These are phyloP conservation scores for Ophiosphaerella herpotricha DNA, from an alignment of 2,329 filamentous ascomycete genomes.

Conservation along the genomic window DNA sequence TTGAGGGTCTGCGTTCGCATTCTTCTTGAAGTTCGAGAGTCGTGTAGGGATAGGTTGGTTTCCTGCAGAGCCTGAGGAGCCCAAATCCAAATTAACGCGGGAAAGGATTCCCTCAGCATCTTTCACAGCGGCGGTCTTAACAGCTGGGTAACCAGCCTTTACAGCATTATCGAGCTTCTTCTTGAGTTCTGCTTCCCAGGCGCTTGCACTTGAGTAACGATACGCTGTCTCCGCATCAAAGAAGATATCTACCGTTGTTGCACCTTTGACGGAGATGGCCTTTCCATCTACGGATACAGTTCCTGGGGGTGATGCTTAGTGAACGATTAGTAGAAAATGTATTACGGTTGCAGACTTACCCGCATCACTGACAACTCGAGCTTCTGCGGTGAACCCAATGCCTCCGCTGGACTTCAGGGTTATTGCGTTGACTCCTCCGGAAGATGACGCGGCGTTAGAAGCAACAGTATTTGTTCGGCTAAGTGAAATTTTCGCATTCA, in stretches of 20 bases:
- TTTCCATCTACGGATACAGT: conserved; percentile 5
- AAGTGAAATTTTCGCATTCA: conserved; percentile 12
- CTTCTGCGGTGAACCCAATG: conserved; percentile 13
- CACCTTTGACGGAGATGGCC: conserved; percentile 4
- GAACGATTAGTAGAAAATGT: background rate
- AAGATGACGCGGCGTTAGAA: conserved; percentile 5
- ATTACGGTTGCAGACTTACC: conserved; percentile 1
- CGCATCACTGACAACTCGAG: conserved; percentile 7
- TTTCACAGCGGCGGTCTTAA: conserved; percentile 2
- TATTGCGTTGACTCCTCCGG: background rate
- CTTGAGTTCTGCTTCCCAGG: conserved; percentile 14
- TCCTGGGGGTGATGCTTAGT: conserved; percentile 1
- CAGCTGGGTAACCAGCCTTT: conserved; percentile 5
- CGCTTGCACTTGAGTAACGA: conserved; percentile 5
- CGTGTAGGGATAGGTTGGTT: conserved; percentile 3
- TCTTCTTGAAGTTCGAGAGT: conserved; percentile 9
- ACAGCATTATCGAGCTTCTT: conserved; percentile 18
- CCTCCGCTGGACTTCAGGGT: conserved; percentile 4
- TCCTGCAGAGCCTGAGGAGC: conserved; percentile 9
- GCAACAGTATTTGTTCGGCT: conserved; percentile 4
- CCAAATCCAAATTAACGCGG: conserved; percentile 7
- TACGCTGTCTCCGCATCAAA: conserved; percentile 17
- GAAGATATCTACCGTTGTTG: conserved; percentile 16
- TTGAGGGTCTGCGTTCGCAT: conserved; percentile 11
- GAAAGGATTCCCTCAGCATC: conserved; percentile 2